Evolutionary conservation across 768 basidiomycete genomes (phyloP), one percentile per base, ranked within the genome.

Genomic region (Hydnomerulius pinastri): DNA sequence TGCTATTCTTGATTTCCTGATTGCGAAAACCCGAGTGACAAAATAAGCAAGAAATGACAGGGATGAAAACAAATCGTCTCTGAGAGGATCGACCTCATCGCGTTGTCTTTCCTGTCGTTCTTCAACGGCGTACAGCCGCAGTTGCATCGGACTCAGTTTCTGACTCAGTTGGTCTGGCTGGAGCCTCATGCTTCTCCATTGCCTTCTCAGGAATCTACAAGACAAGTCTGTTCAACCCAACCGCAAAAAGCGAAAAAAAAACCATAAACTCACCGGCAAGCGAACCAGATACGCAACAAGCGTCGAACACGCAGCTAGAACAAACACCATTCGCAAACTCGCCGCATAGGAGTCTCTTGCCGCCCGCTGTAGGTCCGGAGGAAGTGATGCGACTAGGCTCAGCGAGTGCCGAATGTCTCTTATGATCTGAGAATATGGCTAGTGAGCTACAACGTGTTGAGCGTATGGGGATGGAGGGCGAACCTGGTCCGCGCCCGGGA

Each of bases 301-400:
- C 5, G 58, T 59, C 29, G 57, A 63, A 44, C 58, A 60, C 9
- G 61, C 61, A 1, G 55, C 55, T 0, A 57, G 24, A 33, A 60
- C 39, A 7, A 57, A 62, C 30, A 62, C 61, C 4, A 55, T 57
- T 12, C 12, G 43, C 21, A 63, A 24, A 51, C 54, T 57, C 1
- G 54, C 57, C 3, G 61, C 61, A 12, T 63, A 62, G 0, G 62
- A 46, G 13, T 64, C 62, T 1, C 61, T 51, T 5, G 53, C 49
- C 4, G 46, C 24, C n/a, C 47, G 62, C 12, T 57, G 61, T 0
- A 63, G 25, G 1, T 53, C 51, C 0, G 54, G 30, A 1, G 50
- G 58, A 3, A 62, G 47, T 1, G 36, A 18, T 1, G 9, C 23
- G 2, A 62, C 58, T 3, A 62, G 54, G 20, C 39, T 60, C 6